Evolutionary conservation across 345 rosid genomes (phyloP).

Genomic region (Pseudoturritis turrita): DNA sequence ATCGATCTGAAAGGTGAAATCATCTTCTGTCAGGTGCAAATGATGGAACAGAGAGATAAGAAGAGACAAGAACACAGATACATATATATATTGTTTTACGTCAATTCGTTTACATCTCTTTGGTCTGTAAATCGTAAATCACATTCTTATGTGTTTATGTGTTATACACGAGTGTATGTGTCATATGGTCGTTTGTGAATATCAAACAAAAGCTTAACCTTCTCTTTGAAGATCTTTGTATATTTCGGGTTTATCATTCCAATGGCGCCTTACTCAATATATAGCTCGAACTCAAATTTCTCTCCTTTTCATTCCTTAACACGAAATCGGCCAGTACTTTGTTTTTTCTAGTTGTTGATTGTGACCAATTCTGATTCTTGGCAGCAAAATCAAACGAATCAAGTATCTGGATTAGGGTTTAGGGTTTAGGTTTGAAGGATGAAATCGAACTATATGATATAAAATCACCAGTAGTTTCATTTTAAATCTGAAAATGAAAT

Average conservation of each 20-base stretch:
- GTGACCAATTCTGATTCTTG: too few species aligned
- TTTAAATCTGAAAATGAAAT: conserved; percentile 1
- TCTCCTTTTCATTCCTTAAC: not conserved
- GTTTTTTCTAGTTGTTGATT: too few species aligned
- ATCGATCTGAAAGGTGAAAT: not conserved
- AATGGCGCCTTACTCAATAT: not conserved
- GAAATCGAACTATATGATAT: not conserved
- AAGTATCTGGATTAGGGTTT: not conserved
- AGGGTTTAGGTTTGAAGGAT: not conserved
- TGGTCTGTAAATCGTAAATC: not conserved
- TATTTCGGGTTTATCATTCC: not conserved
- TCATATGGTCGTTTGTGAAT: conserved; percentile 13
- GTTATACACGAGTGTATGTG: not conserved
- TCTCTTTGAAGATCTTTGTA: not conserved
- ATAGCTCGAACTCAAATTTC: not conserved
- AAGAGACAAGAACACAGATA: conserved; percentile 5
- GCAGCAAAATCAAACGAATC: not conserved
- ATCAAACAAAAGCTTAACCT: not conserved
- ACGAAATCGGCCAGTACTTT: not conserved
- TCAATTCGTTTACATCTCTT: not conserved
- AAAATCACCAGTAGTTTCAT: conserved; percentile 1
- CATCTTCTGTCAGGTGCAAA: not conserved
- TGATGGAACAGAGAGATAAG: conserved; percentile 15
- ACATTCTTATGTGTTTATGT: not conserved
- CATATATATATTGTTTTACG: not conserved